Evolutionary conservation across 2,329 filamentous ascomycete species (phyloP).

Genomic region (Hysterium pulicare): DNA sequence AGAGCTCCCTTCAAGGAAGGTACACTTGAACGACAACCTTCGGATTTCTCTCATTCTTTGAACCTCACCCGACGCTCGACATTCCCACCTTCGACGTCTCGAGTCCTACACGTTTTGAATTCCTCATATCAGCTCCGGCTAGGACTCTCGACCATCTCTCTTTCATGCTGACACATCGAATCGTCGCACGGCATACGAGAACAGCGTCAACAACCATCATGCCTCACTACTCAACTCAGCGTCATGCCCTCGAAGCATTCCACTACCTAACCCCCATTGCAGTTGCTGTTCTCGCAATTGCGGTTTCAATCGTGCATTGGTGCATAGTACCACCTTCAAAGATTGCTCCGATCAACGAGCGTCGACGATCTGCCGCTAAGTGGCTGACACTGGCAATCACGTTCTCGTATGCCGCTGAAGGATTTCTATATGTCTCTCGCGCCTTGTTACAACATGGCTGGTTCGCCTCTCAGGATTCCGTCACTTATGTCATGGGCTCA

Average conservation of each 20-base stretch:
- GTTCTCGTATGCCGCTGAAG: conserved; percentile 8
- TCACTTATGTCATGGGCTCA: conserved; percentile 9
- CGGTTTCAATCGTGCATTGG: not conserved
- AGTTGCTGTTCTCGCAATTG: not conserved
- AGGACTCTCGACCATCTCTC: no score
- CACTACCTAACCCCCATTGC: not conserved
- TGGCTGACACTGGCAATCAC: conserved; percentile 4
- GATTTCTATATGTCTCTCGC: conserved; percentile 5
- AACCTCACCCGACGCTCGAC: no score
- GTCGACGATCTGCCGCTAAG: conserved; percentile 1
- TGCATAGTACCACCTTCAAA: not conserved
- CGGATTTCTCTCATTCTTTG: no score
- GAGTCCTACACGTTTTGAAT: no score
- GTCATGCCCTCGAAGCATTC: not conserved
- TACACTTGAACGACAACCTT: no score
- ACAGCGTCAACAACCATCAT: no score
- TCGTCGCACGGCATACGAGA: no score
- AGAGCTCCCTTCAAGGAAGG: no score
- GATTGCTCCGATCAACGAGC: not conserved
- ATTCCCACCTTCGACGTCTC: no score
- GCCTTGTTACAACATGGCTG: conserved; percentile 9
- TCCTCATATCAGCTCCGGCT: no score
- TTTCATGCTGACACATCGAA: no score
- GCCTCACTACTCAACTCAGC: not conserved
- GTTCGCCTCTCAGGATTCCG: conserved; percentile 9